Percentiles rank a stretch among this genome's conserved stretches.
phyloP scores from a whole-genome alignment of 2,329 filamentous ascomycete genomes.

The Rutstroemia sp. region DNA sequence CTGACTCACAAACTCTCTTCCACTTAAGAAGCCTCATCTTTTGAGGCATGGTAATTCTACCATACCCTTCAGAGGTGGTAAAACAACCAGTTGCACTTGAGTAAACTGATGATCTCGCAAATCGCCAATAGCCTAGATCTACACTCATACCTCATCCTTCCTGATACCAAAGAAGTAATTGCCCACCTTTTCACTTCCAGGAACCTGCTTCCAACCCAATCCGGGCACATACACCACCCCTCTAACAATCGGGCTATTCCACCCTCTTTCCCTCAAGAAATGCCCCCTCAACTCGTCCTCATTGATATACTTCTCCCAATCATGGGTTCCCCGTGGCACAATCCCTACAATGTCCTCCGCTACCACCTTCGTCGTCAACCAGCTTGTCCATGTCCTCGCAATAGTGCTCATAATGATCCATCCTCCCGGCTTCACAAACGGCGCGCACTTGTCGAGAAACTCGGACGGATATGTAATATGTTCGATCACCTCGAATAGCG shows the following conservation, averaged over 20 bases:
- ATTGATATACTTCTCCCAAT: slow-evolving; percentile 95
- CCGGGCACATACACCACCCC: slow-evolving; percentile 89
- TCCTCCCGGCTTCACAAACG: slow-evolving; percentile 79
- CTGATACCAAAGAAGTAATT: slow-evolving; percentile 95
- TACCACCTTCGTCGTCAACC: slow-evolving; percentile 85
- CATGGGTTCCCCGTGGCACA: slow-evolving; percentile 88
- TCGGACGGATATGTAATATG: slow-evolving; percentile 71
- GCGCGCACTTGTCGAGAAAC: slow-evolving; percentile 65
- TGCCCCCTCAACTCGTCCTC: slow-evolving; percentile 62
- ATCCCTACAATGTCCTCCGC: slow-evolving; percentile 84
- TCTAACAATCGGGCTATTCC: slow-evolving; percentile 56
- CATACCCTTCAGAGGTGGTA: too few relatives aligned
- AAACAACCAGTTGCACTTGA: too few relatives aligned
- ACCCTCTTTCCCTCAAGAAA: slow-evolving; percentile 46
- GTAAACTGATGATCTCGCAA: not conserved
- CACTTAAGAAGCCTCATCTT: too few relatives aligned
- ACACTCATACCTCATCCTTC: slow-evolving; percentile 33
- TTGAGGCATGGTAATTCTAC: too few relatives aligned
- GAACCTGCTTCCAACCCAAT: slow-evolving; percentile 78
- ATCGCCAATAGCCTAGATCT: not conserved
- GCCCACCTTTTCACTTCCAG: slow-evolving; percentile 74
- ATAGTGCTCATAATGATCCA: slow-evolving; percentile 94
- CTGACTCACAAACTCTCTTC: too few relatives aligned
- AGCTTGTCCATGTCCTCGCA: slow-evolving; percentile 79
- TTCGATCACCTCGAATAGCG: slow-evolving; percentile 90